Evolutionary conservation across 352 stramenopile genomes (phyloP), one percentile per base, ranked within the genome.

Genomic region (Pythium biforme): DNA sequence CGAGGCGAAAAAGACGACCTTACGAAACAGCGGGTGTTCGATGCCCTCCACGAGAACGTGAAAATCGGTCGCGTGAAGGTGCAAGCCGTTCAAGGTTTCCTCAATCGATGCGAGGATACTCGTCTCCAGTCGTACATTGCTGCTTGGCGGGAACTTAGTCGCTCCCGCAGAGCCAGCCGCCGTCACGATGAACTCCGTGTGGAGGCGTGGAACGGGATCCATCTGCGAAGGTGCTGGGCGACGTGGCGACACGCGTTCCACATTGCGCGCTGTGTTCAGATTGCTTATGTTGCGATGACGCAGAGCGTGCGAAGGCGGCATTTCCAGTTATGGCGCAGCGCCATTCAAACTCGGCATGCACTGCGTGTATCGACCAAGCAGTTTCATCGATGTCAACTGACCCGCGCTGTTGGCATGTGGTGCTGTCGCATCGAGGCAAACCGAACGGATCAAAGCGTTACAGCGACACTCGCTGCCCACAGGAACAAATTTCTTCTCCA

Each of bases 171-270:
- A 0, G 29, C 3, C 0, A 20, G 25, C 10, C 47, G 50, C 15
- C 27, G 14, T 1, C n/a, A 41, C 10, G 61, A 68, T 8, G 39
- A 37, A 14, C 3, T 27, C 3, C 11, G 47, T 1, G 17, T 34
- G 3, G 15, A 23, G 1, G 12, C 15, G 3, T 62, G 45, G 17
- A 33, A 27, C 10, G 23, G 6, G 3, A 9, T 27, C 4, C 39
- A 46, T 0, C 25, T 55, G 14, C 12, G 33, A 3, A 0, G n/a
- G 6, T 47, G 47, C 1, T 69, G 62, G 62, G 7, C 11, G 20
- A 46, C 15, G 0, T 69, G 62, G 62, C 41, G 51, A 26, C 41
- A 47, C 2, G 55, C 41, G 0, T 64, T 64, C n/a, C 55, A 69
- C 33, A 26, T 64, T 19, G 22, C 34, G 14, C 62, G 31, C 9